Evolutionary conservation across 108 stramenopile genomes (phyloP).

Genomic region (Cyclotella cryptica): DNA sequence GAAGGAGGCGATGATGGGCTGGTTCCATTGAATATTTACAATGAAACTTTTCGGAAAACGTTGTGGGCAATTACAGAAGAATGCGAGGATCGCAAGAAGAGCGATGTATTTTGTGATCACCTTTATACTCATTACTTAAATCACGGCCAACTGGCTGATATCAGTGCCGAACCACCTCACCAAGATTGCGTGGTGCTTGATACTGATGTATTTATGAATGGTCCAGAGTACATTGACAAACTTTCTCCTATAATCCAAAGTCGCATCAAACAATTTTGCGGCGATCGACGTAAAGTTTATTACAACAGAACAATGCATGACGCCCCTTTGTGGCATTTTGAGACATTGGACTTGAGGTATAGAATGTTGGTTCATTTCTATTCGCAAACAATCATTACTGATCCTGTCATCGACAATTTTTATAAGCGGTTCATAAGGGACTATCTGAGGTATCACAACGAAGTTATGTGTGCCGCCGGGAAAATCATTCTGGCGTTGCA

Average conservation of each 20-base stretch:
- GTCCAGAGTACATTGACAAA: slow-evolving; percentile 30
- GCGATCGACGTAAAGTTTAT: slow-evolving; percentile 46
- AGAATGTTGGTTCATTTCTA: slow-evolving; percentile 82
- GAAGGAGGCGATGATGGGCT: slow-evolving; percentile 53
- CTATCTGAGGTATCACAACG: slow-evolving; percentile 81
- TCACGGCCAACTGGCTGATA: slow-evolving; percentile 16
- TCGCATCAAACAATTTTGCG: slow-evolving; percentile 64
- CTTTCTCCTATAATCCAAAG: slow-evolving; percentile 44
- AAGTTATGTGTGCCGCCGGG: slow-evolving; percentile 90
- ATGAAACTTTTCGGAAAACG: slow-evolving; percentile 22
- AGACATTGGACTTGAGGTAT: slow-evolving; percentile 37
- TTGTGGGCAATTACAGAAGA: slow-evolving; percentile 20
- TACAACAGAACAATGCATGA: slow-evolving; percentile 57
- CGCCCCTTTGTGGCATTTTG: slow-evolving; percentile 61
- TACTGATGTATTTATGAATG: slow-evolving; percentile 47
- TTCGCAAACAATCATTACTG: slow-evolving; percentile 51
- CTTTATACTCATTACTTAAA: slow-evolving; percentile 44
- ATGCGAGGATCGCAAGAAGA: slow-evolving; percentile 40
- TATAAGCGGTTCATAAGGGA: slow-evolving; percentile 86
- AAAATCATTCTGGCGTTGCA: slow-evolving; percentile 85
- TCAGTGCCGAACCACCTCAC: slow-evolving; percentile 18
- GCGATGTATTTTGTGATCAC: slow-evolving; percentile 41
- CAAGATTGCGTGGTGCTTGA: slow-evolving; percentile 75
- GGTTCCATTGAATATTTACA: slow-evolving; percentile 37
- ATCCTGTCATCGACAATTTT: slow-evolving; percentile 50